Base-by-base conservation (phyloP, 2,329 filamentous ascomycete species). In the Beauveria brongniartii region DNA sequence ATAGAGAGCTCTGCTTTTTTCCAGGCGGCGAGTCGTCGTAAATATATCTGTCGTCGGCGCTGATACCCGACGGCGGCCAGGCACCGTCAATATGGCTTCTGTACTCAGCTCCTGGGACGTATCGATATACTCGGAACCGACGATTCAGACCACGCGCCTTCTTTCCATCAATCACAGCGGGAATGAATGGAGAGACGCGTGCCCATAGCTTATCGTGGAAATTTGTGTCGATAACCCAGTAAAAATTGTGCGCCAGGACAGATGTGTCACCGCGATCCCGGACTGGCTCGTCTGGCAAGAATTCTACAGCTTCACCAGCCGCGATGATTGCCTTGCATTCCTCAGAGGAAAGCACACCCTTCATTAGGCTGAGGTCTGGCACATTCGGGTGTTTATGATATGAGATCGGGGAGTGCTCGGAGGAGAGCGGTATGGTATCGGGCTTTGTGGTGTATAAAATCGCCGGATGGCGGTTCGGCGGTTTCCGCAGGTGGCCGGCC, bases 91-190 rank as follows among this genome's bases (percentile, higher is more conserved):
- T 89, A 65, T 90, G 87, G 62, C 82, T 84, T 8, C 87, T 77
- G 67, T 90, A 90, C 69, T 90, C 87, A 0, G 87, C 87, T 1
- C 87, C 87, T 1, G 87, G 86, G 0, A 90, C 86, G 62, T 90
- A 90, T 66, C 87, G 78, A 64, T 90, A 90, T 0, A 90, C 86
- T 20, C 87, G 79, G 73, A 90, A 90, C 6, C 87, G 80, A 1
- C 87, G 77, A 66, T 90, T 90, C 60, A 90, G 75, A 0, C 87
- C 86, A 5, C 86, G 77, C 0, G 82, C 84, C 24, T 75, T 69
- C 41, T 81, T 82, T 0, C 86, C 86, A 16, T 78, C 78, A 1
- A 88, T 74, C 0, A 73, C 72, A 0, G 74, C 68, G 0, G 87
- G 86, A 0, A 90, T 80, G 53, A 84, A 85, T 0, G 78, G 73